Conservation (phyloP, 495 filamentous ascomycete species). For the Penicillium steckii region DNA sequence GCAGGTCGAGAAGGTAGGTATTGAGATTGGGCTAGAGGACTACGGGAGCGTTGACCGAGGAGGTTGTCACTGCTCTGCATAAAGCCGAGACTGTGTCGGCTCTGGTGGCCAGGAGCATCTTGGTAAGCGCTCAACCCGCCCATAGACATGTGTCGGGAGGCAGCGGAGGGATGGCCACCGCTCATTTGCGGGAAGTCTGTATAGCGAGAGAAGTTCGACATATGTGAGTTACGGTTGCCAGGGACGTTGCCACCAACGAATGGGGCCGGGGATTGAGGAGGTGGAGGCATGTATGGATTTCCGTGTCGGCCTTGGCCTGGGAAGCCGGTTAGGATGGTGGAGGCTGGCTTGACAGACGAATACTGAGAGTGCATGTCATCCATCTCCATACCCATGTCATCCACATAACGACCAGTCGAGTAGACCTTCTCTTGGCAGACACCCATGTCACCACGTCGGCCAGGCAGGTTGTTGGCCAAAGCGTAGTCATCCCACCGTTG, state of each 20-base stretch:
- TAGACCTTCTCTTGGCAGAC: slow-evolving; percentile 62
- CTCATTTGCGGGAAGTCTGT: slow-evolving; percentile 48
- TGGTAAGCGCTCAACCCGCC: slow-evolving; percentile 59
- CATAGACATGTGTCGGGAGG: slow-evolving; percentile 60
- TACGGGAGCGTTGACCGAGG: slow-evolving; percentile 52
- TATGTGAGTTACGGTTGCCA: slow-evolving; percentile 54
- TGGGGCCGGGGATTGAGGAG: slow-evolving; percentile 73
- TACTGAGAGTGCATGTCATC: slow-evolving; percentile 97
- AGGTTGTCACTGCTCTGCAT: slow-evolving; percentile 63
- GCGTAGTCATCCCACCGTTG: slow-evolving; percentile 99
- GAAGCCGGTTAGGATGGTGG: slow-evolving; percentile 86
- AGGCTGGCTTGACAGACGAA: slow-evolving; percentile 90
- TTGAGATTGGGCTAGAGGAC: slow-evolving; percentile 45
- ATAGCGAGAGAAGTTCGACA: slow-evolving; percentile 54
- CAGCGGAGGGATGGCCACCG: slow-evolving; percentile 28
- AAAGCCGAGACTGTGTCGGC: slow-evolving; percentile 46
- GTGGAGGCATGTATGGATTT: slow-evolving; percentile 73
- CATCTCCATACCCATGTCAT: slow-evolving; percentile 76
- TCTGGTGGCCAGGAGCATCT: slow-evolving; percentile 44
- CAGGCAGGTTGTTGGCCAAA: slow-evolving; percentile 83
- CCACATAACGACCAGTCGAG: slow-evolving; percentile 53
- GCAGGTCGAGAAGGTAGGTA: slow-evolving; percentile 55
- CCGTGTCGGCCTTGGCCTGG: slow-evolving; percentile 56
- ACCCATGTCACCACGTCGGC: slow-evolving; percentile 68
- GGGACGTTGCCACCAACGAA: slow-evolving; percentile 53